These are phyloP conservation scores for Crucihimalaya himalaica DNA, from an alignment of 345 rosid genomes.

Conservation along the genomic window DNA sequence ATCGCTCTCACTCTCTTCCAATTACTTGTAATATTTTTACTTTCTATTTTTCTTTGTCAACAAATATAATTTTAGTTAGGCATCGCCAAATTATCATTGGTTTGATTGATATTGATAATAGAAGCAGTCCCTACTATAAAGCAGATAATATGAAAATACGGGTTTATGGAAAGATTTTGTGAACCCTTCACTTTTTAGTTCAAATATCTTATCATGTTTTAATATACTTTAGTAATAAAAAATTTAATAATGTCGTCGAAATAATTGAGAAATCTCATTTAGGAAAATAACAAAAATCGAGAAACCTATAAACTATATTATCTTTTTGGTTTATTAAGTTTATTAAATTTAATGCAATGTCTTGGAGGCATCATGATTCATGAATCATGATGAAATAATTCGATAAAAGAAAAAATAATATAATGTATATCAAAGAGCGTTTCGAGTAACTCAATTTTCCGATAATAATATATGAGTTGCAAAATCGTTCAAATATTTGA, in stretches of 20 bases:
- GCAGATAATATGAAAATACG: background rate
- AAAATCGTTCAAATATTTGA: background rate
- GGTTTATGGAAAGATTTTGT: constrained; percentile 13
- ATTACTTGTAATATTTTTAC: background rate
- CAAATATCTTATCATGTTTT: constrained; percentile 29
- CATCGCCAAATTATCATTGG: background rate
- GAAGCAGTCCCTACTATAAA: constrained; percentile 35
- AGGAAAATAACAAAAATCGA: constrained; percentile 30
- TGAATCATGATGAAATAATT: constrained; percentile 2
- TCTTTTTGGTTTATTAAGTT: constrained; percentile 11
- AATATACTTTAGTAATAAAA: constrained; percentile 16
- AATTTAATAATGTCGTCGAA: constrained; percentile 32
- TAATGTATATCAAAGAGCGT: constrained; percentile 6
- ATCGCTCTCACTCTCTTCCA: constrained; percentile 31
- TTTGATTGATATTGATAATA: constrained; percentile 7
- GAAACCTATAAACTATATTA: constrained; percentile 29
- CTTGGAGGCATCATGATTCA: constrained; percentile 5
- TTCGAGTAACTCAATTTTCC: constrained; percentile 2
- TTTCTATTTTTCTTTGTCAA: background rate
- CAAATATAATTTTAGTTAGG: background rate
- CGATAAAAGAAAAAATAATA: background rate
- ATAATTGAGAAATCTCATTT: constrained; percentile 37
- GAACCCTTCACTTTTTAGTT: constrained; percentile 21
- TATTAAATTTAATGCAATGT: constrained; percentile 2
- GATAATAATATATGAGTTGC: background rate